phyloP scores from a whole-genome alignment of 495 filamentous ascomycete species.

The Penicillium waksmanii region DNA sequence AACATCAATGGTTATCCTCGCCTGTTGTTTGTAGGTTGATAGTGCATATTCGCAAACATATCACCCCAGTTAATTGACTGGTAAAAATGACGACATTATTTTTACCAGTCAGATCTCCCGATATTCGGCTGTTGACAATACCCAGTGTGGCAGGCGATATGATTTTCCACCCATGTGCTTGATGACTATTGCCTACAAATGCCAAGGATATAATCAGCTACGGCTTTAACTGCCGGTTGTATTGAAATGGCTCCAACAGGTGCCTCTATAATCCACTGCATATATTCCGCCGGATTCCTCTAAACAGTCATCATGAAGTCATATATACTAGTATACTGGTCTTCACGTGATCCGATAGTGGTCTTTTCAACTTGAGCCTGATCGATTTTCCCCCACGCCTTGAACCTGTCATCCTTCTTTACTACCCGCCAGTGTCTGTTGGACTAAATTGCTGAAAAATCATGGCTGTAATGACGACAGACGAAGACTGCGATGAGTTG shows the following conservation, averaged over 20 bases:
- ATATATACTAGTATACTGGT: neutral
- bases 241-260: neutral
- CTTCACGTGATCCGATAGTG: neutral
- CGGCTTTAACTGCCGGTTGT: neutral
- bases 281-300: neutral
- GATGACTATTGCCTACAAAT: slow-evolving; percentile 1
- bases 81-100: too few relatives aligned
- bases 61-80: too few relatives aligned
- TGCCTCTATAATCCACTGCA: neutral
- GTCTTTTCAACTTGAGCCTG: neutral
- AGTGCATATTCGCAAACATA: too few relatives aligned
- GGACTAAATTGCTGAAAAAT: neutral
- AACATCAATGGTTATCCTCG: too few relatives aligned
- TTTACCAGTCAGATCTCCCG: too few relatives aligned
- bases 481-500: slow-evolving; percentile 1
- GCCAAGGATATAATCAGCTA: slow-evolving; percentile 1
- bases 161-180: neutral
- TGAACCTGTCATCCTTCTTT: neutral
- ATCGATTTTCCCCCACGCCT: neutral
- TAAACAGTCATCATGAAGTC: neutral
- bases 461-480: neutral
- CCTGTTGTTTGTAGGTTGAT: too few relatives aligned
- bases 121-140: too few relatives aligned
- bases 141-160: too few relatives aligned
- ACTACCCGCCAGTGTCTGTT: neutral